Evolutionary conservation across 345 rosid species (phyloP).

Genomic region (Psidium guajava): DNA sequence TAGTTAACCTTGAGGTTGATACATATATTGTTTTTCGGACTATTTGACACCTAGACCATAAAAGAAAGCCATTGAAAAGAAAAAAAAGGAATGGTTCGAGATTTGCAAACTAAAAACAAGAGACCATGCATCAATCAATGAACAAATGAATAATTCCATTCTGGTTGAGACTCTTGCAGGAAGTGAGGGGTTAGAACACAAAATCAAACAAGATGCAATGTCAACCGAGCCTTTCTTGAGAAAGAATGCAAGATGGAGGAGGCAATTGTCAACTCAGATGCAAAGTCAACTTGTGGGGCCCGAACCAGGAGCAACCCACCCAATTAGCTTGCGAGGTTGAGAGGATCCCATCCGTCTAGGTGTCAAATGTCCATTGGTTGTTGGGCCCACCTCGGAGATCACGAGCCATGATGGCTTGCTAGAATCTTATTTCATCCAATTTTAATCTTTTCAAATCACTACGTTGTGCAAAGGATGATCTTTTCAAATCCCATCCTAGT

Average conservation of each 20-base stretch:
- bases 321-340: neutral
- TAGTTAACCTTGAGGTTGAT: no score
- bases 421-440: neutral
- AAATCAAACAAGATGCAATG: neutral
- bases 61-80: no score
- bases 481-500: no score
- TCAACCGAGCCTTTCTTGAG: neutral
- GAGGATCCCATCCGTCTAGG: neutral
- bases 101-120: no score
- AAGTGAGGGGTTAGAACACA: neutral
- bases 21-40: no score
- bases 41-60: no score
- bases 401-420: neutral
- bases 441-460: neutral
- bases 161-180: neutral
- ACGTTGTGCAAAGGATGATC: neutral
- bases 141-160: no score
- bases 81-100: no score
- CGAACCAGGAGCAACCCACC: neutral
- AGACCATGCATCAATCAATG: no score
- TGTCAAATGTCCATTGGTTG: neutral
- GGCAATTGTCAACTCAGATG: neutral
- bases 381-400: neutral
- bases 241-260: neutral
- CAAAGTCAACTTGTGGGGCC: neutral